Evolutionary conservation across 1,139 yeast genomes (phyloP), one percentile per base, ranked within the genome.

Genomic region (Cylindricascospora bacillispora): DNA sequence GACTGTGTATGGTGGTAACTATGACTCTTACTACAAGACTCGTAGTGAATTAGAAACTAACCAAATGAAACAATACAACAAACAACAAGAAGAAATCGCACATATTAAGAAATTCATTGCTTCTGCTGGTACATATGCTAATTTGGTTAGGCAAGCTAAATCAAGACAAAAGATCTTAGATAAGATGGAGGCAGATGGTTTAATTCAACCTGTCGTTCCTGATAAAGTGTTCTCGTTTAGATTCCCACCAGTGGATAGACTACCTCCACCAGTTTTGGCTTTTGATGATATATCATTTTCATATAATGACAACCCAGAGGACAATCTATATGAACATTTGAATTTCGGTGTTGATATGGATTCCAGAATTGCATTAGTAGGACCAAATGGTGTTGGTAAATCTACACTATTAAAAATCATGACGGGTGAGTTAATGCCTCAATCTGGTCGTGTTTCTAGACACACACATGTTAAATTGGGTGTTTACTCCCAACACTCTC

Each of bases 331-430:
- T 62, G 85, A 81, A 56, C 62, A 81, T 57, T 71, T 89, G 56
- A 92, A 85, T 56, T 89, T 89, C 49, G 98, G 98, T 78, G 89
- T 89, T 41, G 98, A 92, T 69, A 86, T 89, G 97, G 99, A 89
- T 62, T 85, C 97, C 24, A 79, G 99, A 67, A 77, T 86, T 52
- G 98, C 98, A 27, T 70, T 89, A 36, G 98, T 89, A 38, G 99
- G 99, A 26, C 97, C 98, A 56, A 89, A 89, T 62, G 99, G 99
- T 80, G 86, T 89, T 47, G 98, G 98, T 68, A 89, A 89, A 63
- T 86, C 97, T 32, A 89, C 99, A 15, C 66, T 89, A 56, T 74
- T 89, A 57, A 89, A 89, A 60, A 70, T 89, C 54, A 89, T 92
- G 93, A 93, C 94, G 52, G 98, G 98, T 62, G 76, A 72, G 46